Conservation (phyloP, 306 rosid genomes). For the Astragalus glycyphyllos region DNA sequence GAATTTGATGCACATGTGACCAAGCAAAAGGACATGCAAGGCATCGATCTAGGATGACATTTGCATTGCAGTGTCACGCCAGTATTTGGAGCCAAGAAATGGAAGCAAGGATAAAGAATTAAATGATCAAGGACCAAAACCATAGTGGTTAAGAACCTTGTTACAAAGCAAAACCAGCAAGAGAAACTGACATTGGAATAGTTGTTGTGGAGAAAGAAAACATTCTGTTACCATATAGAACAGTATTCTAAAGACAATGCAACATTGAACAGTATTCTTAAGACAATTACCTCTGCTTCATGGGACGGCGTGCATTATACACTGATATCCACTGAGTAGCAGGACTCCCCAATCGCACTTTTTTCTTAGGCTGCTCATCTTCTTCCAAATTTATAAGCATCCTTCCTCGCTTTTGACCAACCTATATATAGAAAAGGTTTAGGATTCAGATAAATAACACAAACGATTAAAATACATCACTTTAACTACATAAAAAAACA, state of each 20-base stretch:
- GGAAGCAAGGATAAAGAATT: not conserved
- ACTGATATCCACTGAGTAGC: conserved; percentile 97
- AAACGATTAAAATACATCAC: conserved; percentile 3
- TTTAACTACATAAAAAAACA: not conserved
- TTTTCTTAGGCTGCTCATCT: conserved; percentile 96
- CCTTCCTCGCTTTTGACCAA: conserved; percentile 89
- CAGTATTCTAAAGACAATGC: conserved; percentile 16
- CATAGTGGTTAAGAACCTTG: conserved; percentile 1
- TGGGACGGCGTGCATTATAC: conserved; percentile 91
- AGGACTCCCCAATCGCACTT: conserved; percentile 87
- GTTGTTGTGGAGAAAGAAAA: conserved; percentile 7
- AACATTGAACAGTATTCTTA: not conserved
- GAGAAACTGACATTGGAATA: not conserved
- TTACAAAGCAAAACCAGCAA: not conserved
- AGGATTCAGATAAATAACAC: conserved; percentile 26
- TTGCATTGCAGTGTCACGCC: not conserved
- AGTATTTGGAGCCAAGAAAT: conserved; percentile 4
- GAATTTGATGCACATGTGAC: not conserved
- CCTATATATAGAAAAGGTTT: conserved; percentile 53
- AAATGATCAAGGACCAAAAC: conserved; percentile 15
- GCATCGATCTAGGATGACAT: not conserved
- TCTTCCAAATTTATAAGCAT: conserved; percentile 81
- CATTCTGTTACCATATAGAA: not conserved
- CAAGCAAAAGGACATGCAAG: not conserved
- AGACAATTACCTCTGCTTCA: conserved; percentile 83